Evolutionary conservation across 805 yeast species (phyloP), one percentile per base, ranked within the genome.

Genomic region (Pichia heedii): DNA sequence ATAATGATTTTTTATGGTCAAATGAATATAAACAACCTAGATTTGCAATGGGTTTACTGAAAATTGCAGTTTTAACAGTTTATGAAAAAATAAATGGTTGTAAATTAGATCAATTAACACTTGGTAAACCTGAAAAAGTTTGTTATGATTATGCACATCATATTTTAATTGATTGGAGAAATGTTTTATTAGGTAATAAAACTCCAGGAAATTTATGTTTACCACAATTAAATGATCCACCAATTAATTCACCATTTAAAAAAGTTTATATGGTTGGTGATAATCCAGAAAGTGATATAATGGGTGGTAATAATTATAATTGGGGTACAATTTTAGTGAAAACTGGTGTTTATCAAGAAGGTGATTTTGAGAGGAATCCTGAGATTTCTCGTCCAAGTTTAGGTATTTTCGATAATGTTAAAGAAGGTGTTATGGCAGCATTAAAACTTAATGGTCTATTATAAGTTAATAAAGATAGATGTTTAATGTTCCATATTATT

Each of bases 221-320:
- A 18, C 84, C 84, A 1, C 56, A 54, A 19, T 60, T 79, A 43
- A 72, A 75, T 24, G 54, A 50, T 19, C 50, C 70, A 2, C 73
- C 73, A 6, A 43, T 42, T 5, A 18, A 48, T 2, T 53, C 72
- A 0, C 78, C 75, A n/a, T 69, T 83, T 53, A 65, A 68, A 32
- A 62, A 72, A n/a, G 82, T 93, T 2, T 89, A 72, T 64, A 93
- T 93, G 98, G 86, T 93, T 30, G 98, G 98, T 24, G 98, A 93
- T 63, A 93, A 93, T 61, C 97, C 97, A 4, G 93, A 81, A 24
- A 77, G 88, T 40, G 98, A 93, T 59, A 93, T 93, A 42, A 71
- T 73, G 44, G 98, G 98, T 0, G 98, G 96, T 6, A 81, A 83
- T 53, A 67, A 68, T 40, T 79, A 81, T 57, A 95, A 96, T 4